Evolutionary conservation across 306 rosid genomes (phyloP).

Genomic region (Parietaria judaica): DNA sequence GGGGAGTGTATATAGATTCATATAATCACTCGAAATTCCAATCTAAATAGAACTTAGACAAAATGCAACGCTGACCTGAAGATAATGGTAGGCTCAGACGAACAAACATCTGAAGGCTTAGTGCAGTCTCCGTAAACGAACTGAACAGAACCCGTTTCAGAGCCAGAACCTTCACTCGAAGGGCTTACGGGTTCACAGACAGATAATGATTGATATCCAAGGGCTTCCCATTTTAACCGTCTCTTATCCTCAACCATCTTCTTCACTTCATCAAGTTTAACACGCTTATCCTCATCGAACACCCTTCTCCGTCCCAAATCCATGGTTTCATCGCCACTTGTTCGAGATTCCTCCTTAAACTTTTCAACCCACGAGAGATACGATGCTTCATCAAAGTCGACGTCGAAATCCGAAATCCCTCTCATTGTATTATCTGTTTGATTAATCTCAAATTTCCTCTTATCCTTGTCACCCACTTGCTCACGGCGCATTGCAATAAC

Average conservation of each 20-base stretch:
- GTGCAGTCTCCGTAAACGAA: constrained; percentile 90
- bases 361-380: constrained; percentile 87
- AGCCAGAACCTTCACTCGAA: constrained; percentile 30
- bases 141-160: constrained; percentile 68
- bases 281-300: constrained; percentile 35
- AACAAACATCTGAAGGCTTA: constrained; percentile 43
- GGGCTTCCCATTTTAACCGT: constrained; percentile 69
- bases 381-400: constrained; percentile 62
- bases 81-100: constrained; percentile 56
- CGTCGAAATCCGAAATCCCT: constrained; percentile 28
- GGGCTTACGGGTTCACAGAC: constrained; percentile 45
- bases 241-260: constrained; percentile 75
- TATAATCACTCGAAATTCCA: no score
- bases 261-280: constrained; percentile 60
- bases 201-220: constrained; percentile 62
- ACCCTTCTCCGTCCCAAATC: constrained; percentile 39
- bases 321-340: constrained; percentile 28
- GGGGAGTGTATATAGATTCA: no score
- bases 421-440: constrained; percentile 33
- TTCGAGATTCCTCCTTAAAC: constrained; percentile 59
- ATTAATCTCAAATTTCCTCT: constrained; percentile 63
- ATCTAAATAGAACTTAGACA: no score
- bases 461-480: constrained; percentile 34
- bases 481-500: constrained; percentile 48
- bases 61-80: constrained; percentile 56